Conservation (phyloP, 2,329 filamentous ascomycete species). For the Pyrenochaeta sp. region DNA sequence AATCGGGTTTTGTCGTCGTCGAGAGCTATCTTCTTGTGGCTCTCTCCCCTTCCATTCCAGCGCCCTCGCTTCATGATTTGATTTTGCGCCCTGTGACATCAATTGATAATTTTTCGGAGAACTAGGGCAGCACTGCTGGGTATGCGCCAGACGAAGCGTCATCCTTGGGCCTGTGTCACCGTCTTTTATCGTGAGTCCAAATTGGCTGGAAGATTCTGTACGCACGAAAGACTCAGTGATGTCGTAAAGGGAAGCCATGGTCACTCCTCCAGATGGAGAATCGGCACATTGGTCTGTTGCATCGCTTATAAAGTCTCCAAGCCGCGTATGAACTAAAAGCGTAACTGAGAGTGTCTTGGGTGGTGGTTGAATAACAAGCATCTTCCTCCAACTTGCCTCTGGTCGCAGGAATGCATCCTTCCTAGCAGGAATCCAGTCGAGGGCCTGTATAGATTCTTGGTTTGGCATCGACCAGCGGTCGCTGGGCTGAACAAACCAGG, state of each 20-base stretch:
- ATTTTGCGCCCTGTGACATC: not conserved
- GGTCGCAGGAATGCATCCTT: constrained; percentile 7
- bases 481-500: constrained; percentile 11
- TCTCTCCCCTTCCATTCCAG: not conserved
- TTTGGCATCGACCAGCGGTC: not conserved
- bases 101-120: not conserved
- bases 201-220: not conserved
- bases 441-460: not conserved
- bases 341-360: constrained; percentile 2
- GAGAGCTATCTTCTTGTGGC: too few relatives aligned
- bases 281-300: constrained; percentile 8
- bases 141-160: not conserved
- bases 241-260: constrained; percentile 23
- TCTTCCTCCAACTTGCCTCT: constrained; percentile 23
- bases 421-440: not conserved
- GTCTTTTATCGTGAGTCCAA: not conserved
- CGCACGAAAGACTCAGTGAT: constrained; percentile 11
- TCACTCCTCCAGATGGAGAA: constrained; percentile 8
- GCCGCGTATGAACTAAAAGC: not conserved
- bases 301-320: not conserved
- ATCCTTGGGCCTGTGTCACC: not conserved
- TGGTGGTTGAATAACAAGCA: constrained; percentile 22
- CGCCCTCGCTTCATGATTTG: not conserved
- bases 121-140: not conserved
- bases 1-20: too few relatives aligned